Evolutionary conservation across 768 basidiomycete species (phyloP), one percentile per base, ranked within the genome.

Genomic region (Pseudohyphozyma bogoriensis): DNA sequence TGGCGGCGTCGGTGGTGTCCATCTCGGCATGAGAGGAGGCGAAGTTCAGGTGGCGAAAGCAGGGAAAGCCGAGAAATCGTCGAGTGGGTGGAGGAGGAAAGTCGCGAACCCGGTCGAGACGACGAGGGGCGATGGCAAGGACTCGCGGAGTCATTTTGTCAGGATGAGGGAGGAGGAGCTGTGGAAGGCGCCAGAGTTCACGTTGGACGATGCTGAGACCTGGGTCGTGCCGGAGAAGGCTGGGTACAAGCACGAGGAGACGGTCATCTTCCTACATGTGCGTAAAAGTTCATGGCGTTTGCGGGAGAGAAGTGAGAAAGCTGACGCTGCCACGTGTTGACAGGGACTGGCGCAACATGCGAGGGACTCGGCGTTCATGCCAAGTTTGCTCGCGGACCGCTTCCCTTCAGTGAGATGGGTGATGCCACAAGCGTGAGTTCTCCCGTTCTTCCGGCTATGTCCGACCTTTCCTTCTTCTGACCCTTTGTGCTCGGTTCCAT

Each of bases 191-290:
- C 55, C 49, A 9, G 60, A 58, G n/a, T n/a, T n/a, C n/a, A n/a
- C n/a, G n/a, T n/a, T n/a, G 28, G 37, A 55, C n/a, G 49, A 56
- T 20, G 4, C 52, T 13, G 26, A 4, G 29, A 42, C 54, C 18
- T n/a, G 22, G 9, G 16, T 42, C n/a, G 16, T 42, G 6, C 16
- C 40, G n/a, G 40, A 42, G n/a, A 42, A 9, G 10, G 18, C 18
- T 5, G 40, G 40, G 40, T 20, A n/a, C 40, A 8, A 15, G 16
- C 64, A 65, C 54, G 59, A 65, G 44, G 20, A 58, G 40, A 65
- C 64, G 24, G 31, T 65, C 36, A 59, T 65, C 33, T 65, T 55
- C 33, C 31, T 65, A 0, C 55, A 56, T 20, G 63, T 64, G 26
- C 36, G 63, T 56, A 9, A 0, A 26, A 1, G 8, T 12, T 6